These are phyloP conservation scores for Candida corydali DNA, from an alignment of 805 yeast species.

Conservation along the genomic window DNA sequence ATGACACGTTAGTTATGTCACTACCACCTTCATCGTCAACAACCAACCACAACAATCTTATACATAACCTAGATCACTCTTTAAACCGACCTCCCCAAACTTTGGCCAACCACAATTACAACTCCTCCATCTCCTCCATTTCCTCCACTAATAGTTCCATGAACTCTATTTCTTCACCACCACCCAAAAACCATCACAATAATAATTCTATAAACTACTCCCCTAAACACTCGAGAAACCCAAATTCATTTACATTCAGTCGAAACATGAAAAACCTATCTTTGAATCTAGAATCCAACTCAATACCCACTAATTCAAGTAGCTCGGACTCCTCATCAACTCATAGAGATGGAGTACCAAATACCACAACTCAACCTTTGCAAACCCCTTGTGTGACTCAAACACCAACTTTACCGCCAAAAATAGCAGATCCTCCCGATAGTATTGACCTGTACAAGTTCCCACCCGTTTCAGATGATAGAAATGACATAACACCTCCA, in stretches of 20 bases:
- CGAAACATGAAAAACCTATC: slow-evolving; percentile 37
- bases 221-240: slow-evolving; percentile 33
- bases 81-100: slow-evolving; percentile 6
- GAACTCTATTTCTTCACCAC: slow-evolving; percentile 6
- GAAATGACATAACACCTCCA: slow-evolving; percentile 1
- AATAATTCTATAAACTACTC: slow-evolving; percentile 28
- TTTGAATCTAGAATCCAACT: slow-evolving; percentile 19
- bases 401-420: slow-evolving; percentile 18
- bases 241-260: slow-evolving; percentile 23
- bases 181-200: neutral
- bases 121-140: slow-evolving; percentile 7
- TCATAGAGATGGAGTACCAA: slow-evolving; percentile 2
- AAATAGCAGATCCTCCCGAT: neutral
- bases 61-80: too few species aligned
- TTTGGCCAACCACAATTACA: neutral
- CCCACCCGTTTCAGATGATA: slow-evolving; percentile 4
- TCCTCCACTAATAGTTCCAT: slow-evolving; percentile 4
- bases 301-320: neutral
- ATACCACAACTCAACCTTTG: slow-evolving; percentile 6
- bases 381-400: slow-evolving; percentile 17
- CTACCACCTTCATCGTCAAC: neutral
- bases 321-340: neutral
- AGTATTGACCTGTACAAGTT: slow-evolving; percentile 6
- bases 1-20: neutral
- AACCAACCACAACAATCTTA: neutral